Evolutionary conservation across 1,139 yeast species (phyloP).

Genomic region (Pichia sp.): DNA sequence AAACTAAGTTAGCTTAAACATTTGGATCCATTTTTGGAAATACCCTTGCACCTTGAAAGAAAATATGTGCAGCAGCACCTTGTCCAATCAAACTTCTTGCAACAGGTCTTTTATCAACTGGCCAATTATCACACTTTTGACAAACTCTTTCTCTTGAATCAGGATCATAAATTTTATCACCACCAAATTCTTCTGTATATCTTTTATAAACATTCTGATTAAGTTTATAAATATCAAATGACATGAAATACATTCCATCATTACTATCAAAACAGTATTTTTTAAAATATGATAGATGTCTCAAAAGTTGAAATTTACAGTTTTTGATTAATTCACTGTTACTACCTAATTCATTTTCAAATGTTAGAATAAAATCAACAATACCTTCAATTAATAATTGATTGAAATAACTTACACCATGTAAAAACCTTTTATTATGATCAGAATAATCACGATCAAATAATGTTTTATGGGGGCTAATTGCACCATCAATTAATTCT

Average conservation of each 20-base stretch:
- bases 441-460: constrained; percentile 59
- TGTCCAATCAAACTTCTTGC: constrained; percentile 57
- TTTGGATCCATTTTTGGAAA: constrained; percentile 32
- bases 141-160: constrained; percentile 42
- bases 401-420: constrained; percentile 58
- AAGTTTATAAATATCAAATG: constrained; percentile 55
- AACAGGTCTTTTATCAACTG: constrained; percentile 35
- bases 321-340: constrained; percentile 33
- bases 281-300: constrained; percentile 50
- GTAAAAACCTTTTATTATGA: constrained; percentile 52
- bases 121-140: constrained; percentile 32
- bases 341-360: constrained; percentile 42
- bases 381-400: constrained; percentile 64
- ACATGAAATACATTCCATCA: constrained; percentile 57
- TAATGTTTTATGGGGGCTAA: constrained; percentile 49
- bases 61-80: constrained; percentile 63
- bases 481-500: constrained; percentile 54
- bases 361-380: constrained; percentile 54
- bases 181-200: constrained; percentile 53
- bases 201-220: constrained; percentile 45
- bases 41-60: constrained; percentile 63
- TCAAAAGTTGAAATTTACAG: constrained; percentile 39
- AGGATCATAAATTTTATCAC: constrained; percentile 45
- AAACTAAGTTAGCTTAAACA: background rate
- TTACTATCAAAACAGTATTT: constrained; percentile 52